Base-by-base conservation (phyloP, 2,329 filamentous ascomycete species). In the Arthroderma sp. region DNA sequence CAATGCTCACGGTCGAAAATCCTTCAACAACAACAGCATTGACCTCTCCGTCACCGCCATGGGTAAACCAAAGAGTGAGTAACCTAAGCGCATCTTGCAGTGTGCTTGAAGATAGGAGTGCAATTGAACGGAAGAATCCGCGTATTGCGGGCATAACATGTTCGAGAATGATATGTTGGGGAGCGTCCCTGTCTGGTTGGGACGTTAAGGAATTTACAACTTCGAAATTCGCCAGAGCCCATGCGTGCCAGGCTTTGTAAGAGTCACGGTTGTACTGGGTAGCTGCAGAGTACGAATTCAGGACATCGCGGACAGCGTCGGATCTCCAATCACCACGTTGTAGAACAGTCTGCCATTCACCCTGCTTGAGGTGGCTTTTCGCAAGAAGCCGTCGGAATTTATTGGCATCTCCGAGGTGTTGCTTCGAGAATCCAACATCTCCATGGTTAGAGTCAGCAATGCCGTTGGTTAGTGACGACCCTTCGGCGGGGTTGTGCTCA, bases 161-260 rank as follows among this genome's bases (percentile, higher is more conserved):
- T 61, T 91, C 87, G 57, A 86, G 80, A 25, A 96, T 78, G 65
- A 88, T 81, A 54, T 80, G 79, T 39, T 84, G 81, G 58, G 86
- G 86, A 59, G 52, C 67, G 63, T 81, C 79, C 49, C 81, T 78
- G 61, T 86, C 86, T 15, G 79, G 79, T 58, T 83, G 80, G 21
- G 85, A 79, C 7, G 85, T 82, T 58, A 93, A 76, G 0, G 86
- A 83, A 64, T 93, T 95, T 38, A 97, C 91, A 58, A 98, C 93
- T 73, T 99, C 91, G 66, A 98, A 99, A 71, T 98, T 99, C 56
- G 93, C 91, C 61, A 98, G 74, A 9, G 93, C 94, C 91, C 93
- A 99, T 0, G 93, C 88, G 72, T 99, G 93, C 93, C 93, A 99
- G 6, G 94, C 93, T 74, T 98, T 99, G 76, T 98, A 98, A 83